Conservation (phyloP, 306 rosid genomes). For the Cucumis melo region DNA sequence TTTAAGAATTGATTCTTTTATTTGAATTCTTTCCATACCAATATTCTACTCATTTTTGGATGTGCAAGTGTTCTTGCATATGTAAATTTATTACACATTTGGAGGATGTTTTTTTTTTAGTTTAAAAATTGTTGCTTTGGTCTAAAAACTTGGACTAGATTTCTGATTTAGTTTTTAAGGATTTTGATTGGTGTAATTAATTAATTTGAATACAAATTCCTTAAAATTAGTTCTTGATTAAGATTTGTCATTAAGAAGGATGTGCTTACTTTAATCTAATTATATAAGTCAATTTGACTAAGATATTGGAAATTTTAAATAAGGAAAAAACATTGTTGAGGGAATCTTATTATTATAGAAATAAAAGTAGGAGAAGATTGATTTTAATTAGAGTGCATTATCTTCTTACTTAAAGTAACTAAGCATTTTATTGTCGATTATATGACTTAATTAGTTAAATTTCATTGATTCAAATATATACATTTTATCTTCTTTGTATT, state of each 20-base stretch:
- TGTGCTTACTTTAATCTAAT: neutral
- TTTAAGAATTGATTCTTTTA: neutral
- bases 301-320: neutral
- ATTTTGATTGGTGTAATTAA: neutral
- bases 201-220: neutral
- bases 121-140: neutral
- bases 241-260: neutral
- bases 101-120: neutral
- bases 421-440: neutral
- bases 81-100: neutral
- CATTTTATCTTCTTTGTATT: neutral
- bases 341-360: neutral
- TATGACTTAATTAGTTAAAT: no score
- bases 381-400: neutral
- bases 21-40: neutral
- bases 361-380: neutral
- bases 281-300: neutral
- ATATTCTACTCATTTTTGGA: neutral
- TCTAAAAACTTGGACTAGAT: neutral
- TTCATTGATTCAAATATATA: no score
- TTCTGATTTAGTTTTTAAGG: neutral
- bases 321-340: neutral
- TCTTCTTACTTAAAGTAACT: neutral
- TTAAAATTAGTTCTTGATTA: neutral
- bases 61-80: neutral